These are phyloP conservation scores for Candida tibetensis DNA, from an alignment of 805 yeast genomes.

Conservation along the genomic window DNA sequence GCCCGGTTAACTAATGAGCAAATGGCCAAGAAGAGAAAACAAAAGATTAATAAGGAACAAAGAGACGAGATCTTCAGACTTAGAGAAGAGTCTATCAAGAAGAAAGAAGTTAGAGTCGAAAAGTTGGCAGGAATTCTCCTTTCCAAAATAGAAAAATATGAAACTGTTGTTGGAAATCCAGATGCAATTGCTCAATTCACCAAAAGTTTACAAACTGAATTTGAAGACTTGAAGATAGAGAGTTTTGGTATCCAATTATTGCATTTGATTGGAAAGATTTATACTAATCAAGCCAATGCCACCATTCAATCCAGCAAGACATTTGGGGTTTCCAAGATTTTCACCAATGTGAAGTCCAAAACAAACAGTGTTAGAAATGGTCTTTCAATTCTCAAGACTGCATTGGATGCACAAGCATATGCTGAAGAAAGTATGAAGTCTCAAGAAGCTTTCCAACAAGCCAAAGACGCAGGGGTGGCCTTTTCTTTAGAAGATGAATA, in stretches of 20 bases:
- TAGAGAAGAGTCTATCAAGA: slow-evolving; percentile 53
- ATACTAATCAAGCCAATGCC: slow-evolving; percentile 71
- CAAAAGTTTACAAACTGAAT: slow-evolving; percentile 54
- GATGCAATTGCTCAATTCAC: slow-evolving; percentile 59
- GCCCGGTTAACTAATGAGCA: slow-evolving; percentile 18
- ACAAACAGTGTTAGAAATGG: slow-evolving; percentile 83
- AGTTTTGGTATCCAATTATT: slow-evolving; percentile 90
- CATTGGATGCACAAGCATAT: slow-evolving; percentile 81
- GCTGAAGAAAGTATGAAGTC: slow-evolving; percentile 66
- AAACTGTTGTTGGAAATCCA: slow-evolving; percentile 58
- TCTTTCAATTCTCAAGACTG: slow-evolving; percentile 75
- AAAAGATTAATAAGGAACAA: slow-evolving; percentile 32
- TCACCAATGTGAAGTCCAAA: slow-evolving; percentile 77
- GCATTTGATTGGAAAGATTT: slow-evolving; percentile 78
- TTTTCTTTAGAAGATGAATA: slow-evolving; percentile 34
- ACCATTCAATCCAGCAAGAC: slow-evolving; percentile 73
- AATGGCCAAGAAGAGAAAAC: slow-evolving; percentile 27
- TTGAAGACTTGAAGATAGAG: slow-evolving; percentile 85
- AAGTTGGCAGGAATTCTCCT: slow-evolving; percentile 51
- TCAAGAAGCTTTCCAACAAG: slow-evolving; percentile 46
- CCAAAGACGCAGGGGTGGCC: slow-evolving; percentile 27
- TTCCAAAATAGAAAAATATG: slow-evolving; percentile 44
- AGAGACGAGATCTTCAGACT: slow-evolving; percentile 50
- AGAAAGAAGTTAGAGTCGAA: slow-evolving; percentile 46
- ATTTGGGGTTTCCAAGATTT: slow-evolving; percentile 82